Base-by-base conservation (phyloP, 805 yeast species). In the Cyberlindnera meyerae region DNA sequence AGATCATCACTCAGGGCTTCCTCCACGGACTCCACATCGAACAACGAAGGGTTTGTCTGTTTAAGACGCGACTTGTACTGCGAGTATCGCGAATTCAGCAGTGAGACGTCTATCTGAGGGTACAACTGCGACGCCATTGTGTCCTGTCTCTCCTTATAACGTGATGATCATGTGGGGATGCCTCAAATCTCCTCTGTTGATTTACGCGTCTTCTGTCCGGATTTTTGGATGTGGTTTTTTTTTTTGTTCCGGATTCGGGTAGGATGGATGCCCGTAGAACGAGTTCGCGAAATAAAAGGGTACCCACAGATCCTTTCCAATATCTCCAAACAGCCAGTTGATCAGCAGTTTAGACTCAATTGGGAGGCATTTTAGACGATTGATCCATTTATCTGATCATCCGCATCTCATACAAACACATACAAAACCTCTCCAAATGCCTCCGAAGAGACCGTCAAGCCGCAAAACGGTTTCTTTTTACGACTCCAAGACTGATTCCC, bases 391-490 rank as follows among this genome's bases (percentile, higher is more conserved):
- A n/a, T n/a, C n/a, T n/a, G n/a, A n/a, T n/a, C n/a, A n/a, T n/a
- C n/a, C n/a, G n/a, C n/a, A n/a, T n/a, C n/a, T n/a, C n/a, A n/a
- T n/a, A n/a, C n/a, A n/a, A n/a, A n/a, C n/a, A n/a, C n/a, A n/a
- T n/a, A n/a, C n/a, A n/a, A n/a, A n/a, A n/a, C 22, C 22, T 20
- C 22, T 9, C 22, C 7, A 20, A 20, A 20, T 20, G 22, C 9
- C 22, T 20, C 29, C 29, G 11, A 27, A 27, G 18, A n/a, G 47
- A 16, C 43, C 45, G 2, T 16, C 36, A 5, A 39, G 33, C 24
- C 43, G 43, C 40, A 45, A 45, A 33, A 30, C 38, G 13, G 49
- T 45, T 11, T 45, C 49, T n/a, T 45, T 45, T 32, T 32, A 39
- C 2, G 49, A 45, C 31, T 29, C 39, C 13, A 29, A 24, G 15